Evolutionary conservation across 768 basidiomycete genomes (phyloP).

Genomic region (Tulasnella sp.): DNA sequence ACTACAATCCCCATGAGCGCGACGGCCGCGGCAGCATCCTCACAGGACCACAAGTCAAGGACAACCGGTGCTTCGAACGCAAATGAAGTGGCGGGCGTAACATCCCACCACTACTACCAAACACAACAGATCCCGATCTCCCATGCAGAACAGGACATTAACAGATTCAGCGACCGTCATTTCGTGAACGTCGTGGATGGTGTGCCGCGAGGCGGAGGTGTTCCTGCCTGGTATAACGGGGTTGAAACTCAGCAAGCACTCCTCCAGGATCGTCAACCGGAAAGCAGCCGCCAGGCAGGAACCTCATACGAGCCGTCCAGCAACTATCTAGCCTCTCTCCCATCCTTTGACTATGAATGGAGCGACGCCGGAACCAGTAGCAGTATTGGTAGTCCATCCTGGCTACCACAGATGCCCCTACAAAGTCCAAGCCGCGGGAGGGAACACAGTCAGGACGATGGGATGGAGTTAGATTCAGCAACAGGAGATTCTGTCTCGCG

Average conservation of each 20-base stretch:
- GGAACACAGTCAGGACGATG: not conserved
- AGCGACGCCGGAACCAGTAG: not conserved
- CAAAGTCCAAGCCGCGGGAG: constrained; percentile 1
- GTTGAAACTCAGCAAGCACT: not conserved
- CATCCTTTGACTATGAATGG: not conserved
- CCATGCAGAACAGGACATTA: not conserved
- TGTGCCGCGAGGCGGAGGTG: not conserved
- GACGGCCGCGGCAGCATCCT: not conserved
- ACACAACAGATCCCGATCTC: not conserved
- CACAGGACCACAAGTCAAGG: not conserved
- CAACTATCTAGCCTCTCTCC: not conserved
- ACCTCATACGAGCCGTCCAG: not conserved
- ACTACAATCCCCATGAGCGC: not conserved
- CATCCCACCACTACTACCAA: not conserved
- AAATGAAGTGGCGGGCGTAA: not conserved
- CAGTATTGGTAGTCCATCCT: not conserved
- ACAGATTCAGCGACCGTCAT: not conserved
- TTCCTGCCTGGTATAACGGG: not conserved
- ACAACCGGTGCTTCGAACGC: not conserved
- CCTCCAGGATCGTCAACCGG: not conserved
- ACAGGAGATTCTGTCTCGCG: not conserved
- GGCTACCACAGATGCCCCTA: not conserved
- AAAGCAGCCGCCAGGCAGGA: not conserved
- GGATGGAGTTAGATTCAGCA: not conserved
- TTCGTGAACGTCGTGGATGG: not conserved